These are phyloP conservation scores for Fusarium xylarioides DNA, from an alignment of 2,329 filamentous ascomycete species.

Conservation along the genomic window DNA sequence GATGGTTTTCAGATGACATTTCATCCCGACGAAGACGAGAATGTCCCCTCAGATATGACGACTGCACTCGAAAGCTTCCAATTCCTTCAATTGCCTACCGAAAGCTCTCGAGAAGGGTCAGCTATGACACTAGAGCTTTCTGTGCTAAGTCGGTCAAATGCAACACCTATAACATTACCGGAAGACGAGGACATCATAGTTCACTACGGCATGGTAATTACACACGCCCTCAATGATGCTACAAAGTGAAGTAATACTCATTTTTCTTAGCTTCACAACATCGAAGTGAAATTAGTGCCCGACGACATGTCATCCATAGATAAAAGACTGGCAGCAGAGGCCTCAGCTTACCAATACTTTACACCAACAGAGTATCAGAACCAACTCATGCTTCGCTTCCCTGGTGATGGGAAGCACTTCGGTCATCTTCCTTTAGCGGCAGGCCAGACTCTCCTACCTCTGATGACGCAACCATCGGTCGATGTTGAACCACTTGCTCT, in stretches of 20 bases:
- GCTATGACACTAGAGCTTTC: not conserved
- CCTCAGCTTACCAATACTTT: not conserved
- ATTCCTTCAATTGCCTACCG: not conserved
- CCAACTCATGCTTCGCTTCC: slow-evolving; percentile 6
- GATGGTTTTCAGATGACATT: not conserved
- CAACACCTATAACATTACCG: not conserved
- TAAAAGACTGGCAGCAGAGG: not conserved
- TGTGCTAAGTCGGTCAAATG: not conserved
- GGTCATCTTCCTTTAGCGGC: not conserved
- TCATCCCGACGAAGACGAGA: not conserved
- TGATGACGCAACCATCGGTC: not conserved
- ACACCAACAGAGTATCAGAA: not conserved
- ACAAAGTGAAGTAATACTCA: not conserved
- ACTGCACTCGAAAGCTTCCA: not conserved
- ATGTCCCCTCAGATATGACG: accelerated
- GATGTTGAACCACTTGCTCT: not conserved
- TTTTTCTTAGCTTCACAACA: not conserved
- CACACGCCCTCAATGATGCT: too few species aligned
- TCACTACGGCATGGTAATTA: slow-evolving; percentile 8
- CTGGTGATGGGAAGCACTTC: not conserved
- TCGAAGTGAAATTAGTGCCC: slow-evolving; percentile 7
- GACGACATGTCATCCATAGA: not conserved
- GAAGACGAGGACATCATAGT: not conserved
- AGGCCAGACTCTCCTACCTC: not conserved
- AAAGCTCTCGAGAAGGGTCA: not conserved